Base-by-base conservation (phyloP, 2,329 filamentous ascomycete genomes). In the Fusarium penzigii region DNA sequence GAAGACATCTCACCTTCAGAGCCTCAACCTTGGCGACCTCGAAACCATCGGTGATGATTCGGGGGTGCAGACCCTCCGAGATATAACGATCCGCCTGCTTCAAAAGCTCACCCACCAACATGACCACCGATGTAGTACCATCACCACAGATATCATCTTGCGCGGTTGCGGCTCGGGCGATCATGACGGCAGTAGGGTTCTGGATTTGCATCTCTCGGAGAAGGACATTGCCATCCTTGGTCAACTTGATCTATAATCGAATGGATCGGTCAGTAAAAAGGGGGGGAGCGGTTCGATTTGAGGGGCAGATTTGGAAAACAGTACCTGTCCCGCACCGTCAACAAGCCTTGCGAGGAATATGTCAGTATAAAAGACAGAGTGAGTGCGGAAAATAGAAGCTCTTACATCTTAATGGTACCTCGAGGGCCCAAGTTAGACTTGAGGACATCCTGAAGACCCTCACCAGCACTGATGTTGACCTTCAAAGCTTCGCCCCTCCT, bases 141-240 rank as follows among this genome's bases (percentile, higher is more conserved):
- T 99, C 94, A 68, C 94, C 94, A 65, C 91, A 96, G 65, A 99
- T 99, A 68, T 99, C 94, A 73, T 99, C 94, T 73, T 99, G 93
- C 62, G 94, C 94, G 38, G 94, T 99, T 52, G 94, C 94, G 67
- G 93, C 92, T 70, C 85, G 78, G 51, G 84, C 85, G 72, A 88
- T 88, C 84, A 88, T 88, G 57, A 94, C 94, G 61, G 94, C 94
- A 36, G 94, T 99, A 29, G 94, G 94, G 75, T 97, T 97, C 78
- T 97, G 93, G 71, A 97, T 97, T 85, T 97, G 92, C 85, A 88
- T 88, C 72, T 88, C 85, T 66, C 85, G 79, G 59, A 88, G 75
- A 25, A 88, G 79, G 55, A 97, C 93, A 68, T 96, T 97, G 71
- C 94, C 94, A 77, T 99, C 94, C 76, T 99, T 99, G 65, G 94